phyloP scores from a whole-genome alignment of 345 rosid genomes.

The Moricandia moricandioides region DNA sequence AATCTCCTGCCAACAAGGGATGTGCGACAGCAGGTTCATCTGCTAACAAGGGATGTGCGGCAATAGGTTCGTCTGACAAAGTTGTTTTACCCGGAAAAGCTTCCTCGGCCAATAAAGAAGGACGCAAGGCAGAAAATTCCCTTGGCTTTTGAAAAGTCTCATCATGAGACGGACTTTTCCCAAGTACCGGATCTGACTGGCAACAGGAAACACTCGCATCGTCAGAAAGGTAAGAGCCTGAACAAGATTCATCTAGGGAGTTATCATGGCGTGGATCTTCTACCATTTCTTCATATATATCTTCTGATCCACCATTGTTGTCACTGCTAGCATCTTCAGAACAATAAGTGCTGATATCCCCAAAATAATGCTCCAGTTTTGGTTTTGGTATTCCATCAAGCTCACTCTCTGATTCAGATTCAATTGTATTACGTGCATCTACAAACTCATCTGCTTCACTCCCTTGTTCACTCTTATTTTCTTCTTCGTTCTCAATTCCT shows the following conservation, averaged over 20 bases:
- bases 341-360: constrained; percentile 34
- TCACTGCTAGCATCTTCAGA: constrained; percentile 36
- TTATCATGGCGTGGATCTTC: constrained; percentile 10
- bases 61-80: constrained; percentile 14
- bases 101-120: constrained; percentile 18
- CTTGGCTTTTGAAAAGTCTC: constrained; percentile 13
- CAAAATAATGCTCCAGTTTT: constrained; percentile 32
- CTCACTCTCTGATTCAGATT: constrained; percentile 64
- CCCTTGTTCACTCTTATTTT: constrained; percentile 55
- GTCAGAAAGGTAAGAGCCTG: constrained; percentile 15
- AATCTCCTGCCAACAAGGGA: constrained; percentile 16
- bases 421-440: constrained; percentile 93
- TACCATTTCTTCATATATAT: constrained; percentile 26
- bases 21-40: constrained; percentile 12
- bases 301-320: constrained; percentile 31
- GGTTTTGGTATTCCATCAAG: constrained; percentile 29
- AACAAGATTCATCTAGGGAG: constrained; percentile 24
- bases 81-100: not conserved
- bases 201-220: constrained; percentile 17
- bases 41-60: constrained; percentile 9
- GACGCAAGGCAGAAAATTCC: constrained; percentile 3
- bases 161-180: constrained; percentile 8
- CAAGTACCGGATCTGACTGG: constrained; percentile 21
- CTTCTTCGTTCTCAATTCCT: constrained; percentile 42
- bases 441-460: constrained; percentile 64